phyloP scores from a whole-genome alignment of 805 yeast genomes.

The Zygosaccharomyces siamensis region DNA sequence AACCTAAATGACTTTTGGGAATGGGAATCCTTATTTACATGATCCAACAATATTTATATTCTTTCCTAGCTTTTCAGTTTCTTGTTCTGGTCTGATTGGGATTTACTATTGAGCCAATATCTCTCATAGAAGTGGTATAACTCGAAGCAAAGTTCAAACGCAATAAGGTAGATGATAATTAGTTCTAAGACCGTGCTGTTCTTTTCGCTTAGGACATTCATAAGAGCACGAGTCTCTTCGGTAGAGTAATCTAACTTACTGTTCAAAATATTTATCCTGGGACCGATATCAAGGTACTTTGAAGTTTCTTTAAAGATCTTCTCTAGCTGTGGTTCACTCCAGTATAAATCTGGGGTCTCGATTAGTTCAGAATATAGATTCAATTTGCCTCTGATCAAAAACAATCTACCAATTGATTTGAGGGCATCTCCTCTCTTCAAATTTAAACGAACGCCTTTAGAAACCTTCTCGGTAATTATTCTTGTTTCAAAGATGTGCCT shows the following conservation, averaged over 20 bases:
- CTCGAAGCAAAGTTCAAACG: slow-evolving; percentile 84
- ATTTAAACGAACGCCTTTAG: slow-evolving; percentile 53
- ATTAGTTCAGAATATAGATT: slow-evolving; percentile 83
- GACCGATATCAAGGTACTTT: slow-evolving; percentile 64
- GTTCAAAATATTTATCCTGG: slow-evolving; percentile 74
- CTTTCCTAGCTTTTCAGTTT: background rate
- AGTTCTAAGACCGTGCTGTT: slow-evolving; percentile 76
- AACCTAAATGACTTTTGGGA: background rate
- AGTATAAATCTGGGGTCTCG: slow-evolving; percentile 88
- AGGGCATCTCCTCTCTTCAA: slow-evolving; percentile 59
- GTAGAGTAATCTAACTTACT: slow-evolving; percentile 85
- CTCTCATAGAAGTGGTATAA: slow-evolving; percentile 66
- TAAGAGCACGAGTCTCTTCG: slow-evolving; percentile 76
- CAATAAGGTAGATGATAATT: slow-evolving; percentile 78
- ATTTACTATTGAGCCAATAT: slow-evolving; percentile 20
- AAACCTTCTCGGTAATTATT: slow-evolving; percentile 57
- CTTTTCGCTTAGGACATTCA: slow-evolving; percentile 69
- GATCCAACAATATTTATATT: background rate
- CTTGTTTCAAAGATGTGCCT: slow-evolving; percentile 59
- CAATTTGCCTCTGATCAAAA: slow-evolving; percentile 73
- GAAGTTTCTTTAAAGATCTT: slow-evolving; percentile 68
- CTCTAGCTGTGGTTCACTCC: slow-evolving; percentile 88
- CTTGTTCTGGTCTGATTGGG: background rate
- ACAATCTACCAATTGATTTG: slow-evolving; percentile 65
- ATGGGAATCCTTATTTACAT: background rate